Evolutionary conservation across 2,329 filamentous ascomycete genomes (phyloP).

Genomic region (Paramyrothecium roridum): DNA sequence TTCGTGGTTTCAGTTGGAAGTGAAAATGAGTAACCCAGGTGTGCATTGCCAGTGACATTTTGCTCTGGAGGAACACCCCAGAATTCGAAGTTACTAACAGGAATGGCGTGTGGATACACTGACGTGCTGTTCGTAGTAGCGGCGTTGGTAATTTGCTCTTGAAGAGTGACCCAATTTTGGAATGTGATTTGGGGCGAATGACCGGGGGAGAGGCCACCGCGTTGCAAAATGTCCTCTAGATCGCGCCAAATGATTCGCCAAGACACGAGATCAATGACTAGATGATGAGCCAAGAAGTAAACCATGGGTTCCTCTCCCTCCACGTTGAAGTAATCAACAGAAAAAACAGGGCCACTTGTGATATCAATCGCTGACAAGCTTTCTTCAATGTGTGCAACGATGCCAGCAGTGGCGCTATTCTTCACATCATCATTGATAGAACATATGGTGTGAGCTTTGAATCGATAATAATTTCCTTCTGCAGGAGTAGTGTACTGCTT

Average conservation of each 20-base stretch:
- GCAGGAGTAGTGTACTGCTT: too few species aligned
- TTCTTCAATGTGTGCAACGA: too few species aligned
- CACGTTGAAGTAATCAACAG: not conserved
- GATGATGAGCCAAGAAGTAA: slow-evolving; percentile 24
- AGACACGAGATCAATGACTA: slow-evolving; percentile 36
- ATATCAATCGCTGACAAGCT: too few species aligned
- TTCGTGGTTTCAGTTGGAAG: not conserved
- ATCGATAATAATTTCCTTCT: too few species aligned
- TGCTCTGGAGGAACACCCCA: not conserved
- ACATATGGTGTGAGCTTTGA: too few species aligned
- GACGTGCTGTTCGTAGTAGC: not conserved
- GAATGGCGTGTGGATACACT: too few species aligned
- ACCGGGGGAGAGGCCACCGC: slow-evolving; percentile 9
- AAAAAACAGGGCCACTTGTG: slow-evolving; percentile 20
- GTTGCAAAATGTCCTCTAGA: slow-evolving; percentile 30
- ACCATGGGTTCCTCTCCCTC: slow-evolving; percentile 12
- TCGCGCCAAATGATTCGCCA: slow-evolving; percentile 38
- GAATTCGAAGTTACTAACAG: not conserved
- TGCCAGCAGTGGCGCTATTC: too few species aligned
- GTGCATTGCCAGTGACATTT: too few species aligned
- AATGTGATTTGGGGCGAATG: slow-evolving; percentile 26
- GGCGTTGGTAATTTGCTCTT: not conserved
- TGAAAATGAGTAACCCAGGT: not conserved
- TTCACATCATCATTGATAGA: too few species aligned
- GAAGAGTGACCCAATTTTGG: slow-evolving; percentile 23